Conservation (phyloP, 306 rosid species). For the Bauhinia variegata region DNA sequence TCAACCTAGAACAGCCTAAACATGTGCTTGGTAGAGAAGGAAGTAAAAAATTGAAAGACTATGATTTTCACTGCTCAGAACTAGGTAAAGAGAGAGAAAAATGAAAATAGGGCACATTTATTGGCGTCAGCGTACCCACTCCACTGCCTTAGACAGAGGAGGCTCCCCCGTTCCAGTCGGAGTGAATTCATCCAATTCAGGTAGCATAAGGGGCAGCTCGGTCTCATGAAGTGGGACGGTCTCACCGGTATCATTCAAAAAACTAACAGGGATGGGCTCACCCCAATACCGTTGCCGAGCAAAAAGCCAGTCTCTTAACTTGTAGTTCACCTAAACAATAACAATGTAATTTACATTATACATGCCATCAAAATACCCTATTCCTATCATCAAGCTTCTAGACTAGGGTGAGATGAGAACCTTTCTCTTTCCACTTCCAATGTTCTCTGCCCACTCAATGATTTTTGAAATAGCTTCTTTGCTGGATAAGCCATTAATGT, state of each 20-base stretch:
- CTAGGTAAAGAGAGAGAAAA: background rate
- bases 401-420: conserved; percentile 44
- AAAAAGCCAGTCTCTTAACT: conserved; percentile 99
- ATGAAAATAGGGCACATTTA: conserved; percentile 13
- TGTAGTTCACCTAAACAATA: conserved; percentile 79
- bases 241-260: conserved; percentile 74
- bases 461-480: conserved; percentile 75
- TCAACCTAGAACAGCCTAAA: conserved; percentile 15
- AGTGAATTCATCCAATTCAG: conserved; percentile 95
- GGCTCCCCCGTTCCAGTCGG: conserved; percentile 98
- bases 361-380: no score
- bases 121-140: conserved; percentile 66
- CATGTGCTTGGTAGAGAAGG: no score
- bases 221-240: conserved; percentile 70
- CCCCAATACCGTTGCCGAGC: conserved; percentile 99
- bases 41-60: no score
- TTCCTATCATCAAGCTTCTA: conserved; percentile 27
- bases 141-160: conserved; percentile 80
- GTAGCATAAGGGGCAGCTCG: conserved; percentile 85
- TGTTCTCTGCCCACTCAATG: conserved; percentile 84
- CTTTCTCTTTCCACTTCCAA: conserved; percentile 86
- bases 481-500: conserved; percentile 79
- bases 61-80: conserved; percentile 2
- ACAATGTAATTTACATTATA: conserved; percentile 28
- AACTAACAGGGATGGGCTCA: conserved; percentile 94